Base-by-base conservation (phyloP, 2,329 filamentous ascomycete species). In the Metarhizium humberi region DNA sequence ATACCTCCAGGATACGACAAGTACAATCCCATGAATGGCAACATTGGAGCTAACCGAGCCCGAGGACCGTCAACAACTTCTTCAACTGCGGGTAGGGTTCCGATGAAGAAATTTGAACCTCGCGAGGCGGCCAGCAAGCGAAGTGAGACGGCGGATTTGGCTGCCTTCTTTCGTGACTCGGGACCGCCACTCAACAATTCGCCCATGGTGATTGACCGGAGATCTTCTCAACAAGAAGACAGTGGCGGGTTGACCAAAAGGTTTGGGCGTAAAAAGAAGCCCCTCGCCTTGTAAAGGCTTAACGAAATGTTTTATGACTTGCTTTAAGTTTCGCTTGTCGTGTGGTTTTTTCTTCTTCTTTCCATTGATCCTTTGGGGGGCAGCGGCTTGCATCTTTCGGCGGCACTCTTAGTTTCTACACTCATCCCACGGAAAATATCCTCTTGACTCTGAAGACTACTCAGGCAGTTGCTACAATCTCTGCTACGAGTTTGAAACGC, bases 151-250 rank as follows among this genome's bases (percentile, higher is more conserved):
- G 78, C 80, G 18, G 87, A 90, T 52, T 70, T 92, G 48, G 87
- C 88, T 0, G 82, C 84, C 52, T 92, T 92, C 67, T 71, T 94
- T 36, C 81, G 79, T 53, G 82, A 83, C 62, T 87, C 86, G 14
- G 84, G 78, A 38, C 87, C 87, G 3, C 84, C 85, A 1, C 43
- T 16, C 4, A 34, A 38, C 29, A 52, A 56, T 2, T 75, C 77
- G 14, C 63, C 69, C 29, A 60, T 66, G 30, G 56, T 64, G 8
- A 59, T 62, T 14, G 55, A 63, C 2, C 62, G 62, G 7, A 30
- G 54, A 18, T 62, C 63, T 6, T 56, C 64, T n/a, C 65, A 66
- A 18, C 69, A 67, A 34, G 74, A 75, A 51, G 69, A 72, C n/a
- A 62, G 65, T 51, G 71, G 66, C 50, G 70, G 74, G 8, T 67